Base-by-base conservation (phyloP, 2,329 filamentous ascomycete species). In the Zymoseptoria passerinii region DNA sequence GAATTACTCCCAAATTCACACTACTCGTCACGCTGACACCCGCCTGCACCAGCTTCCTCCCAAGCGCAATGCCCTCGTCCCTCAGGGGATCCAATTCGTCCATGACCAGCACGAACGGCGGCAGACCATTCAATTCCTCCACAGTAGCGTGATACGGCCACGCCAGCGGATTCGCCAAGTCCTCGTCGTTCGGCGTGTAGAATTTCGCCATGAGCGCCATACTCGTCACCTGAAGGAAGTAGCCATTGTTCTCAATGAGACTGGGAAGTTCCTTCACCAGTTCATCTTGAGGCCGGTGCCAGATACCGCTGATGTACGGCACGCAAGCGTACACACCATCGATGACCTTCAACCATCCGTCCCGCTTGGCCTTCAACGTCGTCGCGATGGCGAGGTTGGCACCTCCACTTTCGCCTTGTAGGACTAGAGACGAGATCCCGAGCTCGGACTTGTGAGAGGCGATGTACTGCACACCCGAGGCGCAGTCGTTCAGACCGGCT, bases 361-460 rank as follows among this genome's bases (percentile, higher is more conserved):
- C 68, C 20, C 59, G 59, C 20, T 67, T 66, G 10, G 67, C 68
- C 55, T 65, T 66, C n/a, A 70, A 35, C 3, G 66, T 61, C 2
- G 64, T 66, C 3, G 70, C 66, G 50, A 71, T 55, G 10, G 61
- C 57, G 2, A 71, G 60, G 50, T 71, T 71, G 8, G 57, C 69
- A 44, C 70, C 70, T 50, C 70, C 69, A 52, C 59, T 64, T 53
- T 72, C 70, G 50, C 70, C 70, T 57, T 70, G 62, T 8, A 71
- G 28, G 53, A 70, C 63, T 50, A 72, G 52, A 13, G 65, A 67
- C 49, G 56, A 54, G 54, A 70, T 64, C 7, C 63, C 63, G 13
- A 70, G 57, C 2, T 64, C 58, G 2, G 48, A 40, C n/a, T 60
- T 61, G 54, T 69, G 62, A 5, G 65, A 55, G 19, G 58, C 48